Evolutionary conservation across 2,329 filamentous ascomycete genomes (phyloP).

Genomic region (Gnomoniopsis smithogilvyi): DNA sequence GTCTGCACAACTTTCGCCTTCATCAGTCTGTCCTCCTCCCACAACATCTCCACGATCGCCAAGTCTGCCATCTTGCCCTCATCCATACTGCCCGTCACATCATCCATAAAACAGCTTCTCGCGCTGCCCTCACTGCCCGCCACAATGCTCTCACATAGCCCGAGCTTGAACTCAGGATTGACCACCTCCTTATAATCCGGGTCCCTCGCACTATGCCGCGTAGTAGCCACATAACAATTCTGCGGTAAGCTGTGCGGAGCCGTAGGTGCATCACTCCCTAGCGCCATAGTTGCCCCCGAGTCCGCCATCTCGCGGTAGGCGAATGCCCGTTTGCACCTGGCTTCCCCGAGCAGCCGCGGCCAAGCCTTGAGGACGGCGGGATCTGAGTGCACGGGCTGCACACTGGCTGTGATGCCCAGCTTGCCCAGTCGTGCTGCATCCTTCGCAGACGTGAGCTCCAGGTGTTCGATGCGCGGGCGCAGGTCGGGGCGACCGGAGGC

Average conservation of each 20-base stretch:
- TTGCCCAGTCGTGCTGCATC: constrained; percentile 55
- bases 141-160: constrained; percentile 49
- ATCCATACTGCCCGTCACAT: constrained; percentile 48
- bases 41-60: constrained; percentile 49
- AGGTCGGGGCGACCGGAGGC: constrained; percentile 38
- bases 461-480: constrained; percentile 62
- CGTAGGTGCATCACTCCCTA: constrained; percentile 59
- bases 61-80: constrained; percentile 56
- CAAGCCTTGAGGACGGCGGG: constrained; percentile 61
- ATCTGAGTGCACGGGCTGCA: constrained; percentile 57
- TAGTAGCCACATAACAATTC: constrained; percentile 59
- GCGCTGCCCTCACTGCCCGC: constrained; percentile 55
- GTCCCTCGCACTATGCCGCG: constrained; percentile 51
- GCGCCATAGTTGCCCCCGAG: constrained; percentile 49
- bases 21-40: constrained; percentile 44
- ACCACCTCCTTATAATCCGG: constrained; percentile 38
- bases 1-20: constrained; percentile 46
- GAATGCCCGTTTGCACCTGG: constrained; percentile 56
- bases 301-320: constrained; percentile 58
- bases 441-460: constrained; percentile 53
- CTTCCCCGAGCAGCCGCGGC: constrained; percentile 52
- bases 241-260: constrained; percentile 51
- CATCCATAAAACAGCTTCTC: constrained; percentile 56
- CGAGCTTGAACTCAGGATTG: constrained; percentile 52
- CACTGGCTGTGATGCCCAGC: constrained; percentile 58